Base-by-base conservation (phyloP, 2,329 filamentous ascomycete species). In the Daldinia sp. region DNA sequence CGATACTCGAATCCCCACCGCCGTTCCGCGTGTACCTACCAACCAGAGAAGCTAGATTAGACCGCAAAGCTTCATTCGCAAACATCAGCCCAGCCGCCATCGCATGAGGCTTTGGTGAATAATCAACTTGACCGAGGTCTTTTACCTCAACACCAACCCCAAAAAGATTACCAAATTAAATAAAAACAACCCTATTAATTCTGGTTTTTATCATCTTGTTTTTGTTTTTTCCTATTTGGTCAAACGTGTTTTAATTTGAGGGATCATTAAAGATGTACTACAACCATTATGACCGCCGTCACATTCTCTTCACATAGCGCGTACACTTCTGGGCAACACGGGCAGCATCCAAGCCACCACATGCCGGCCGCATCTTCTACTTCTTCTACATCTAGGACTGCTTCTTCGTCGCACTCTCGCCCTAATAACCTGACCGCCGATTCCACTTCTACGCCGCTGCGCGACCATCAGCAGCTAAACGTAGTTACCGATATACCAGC, bases 261-360 rank as follows among this genome's bases (percentile, higher is more conserved):
- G 56, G 58, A 52, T n/a, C 52, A 47, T 56, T 55, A 57, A 65
- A 63, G 48, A 64, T 69, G 55, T 58, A 27, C 59, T 64, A 39
- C 57, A 35, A 43, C 63, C 66, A 69, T 32, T 68, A 73, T 73
- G 72, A 74, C 72, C 29, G 70, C 70, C 30, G 66, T 72, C 58
- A 70, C 70, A 55, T 59, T 70, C 57, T 69, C 63, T 17, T 52
- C 71, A 23, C 71, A 58, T 61, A 67, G 59, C 67, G 65, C 71
- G 56, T 67, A 70, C 47, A 63, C 55, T 39, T 60, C 69, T 62
- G 62, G 62, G 23, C 68, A 63, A 23, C 60, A 64, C 61, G 62
- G 62, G 23, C 68, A 63, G 27, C 60, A 64, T 30, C 48, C 66
- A 41, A 66, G 54, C 25, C 63, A 64, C 25, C 61, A 52, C 34